Evolutionary conservation across 257 asterid species (phyloP), one percentile per base, ranked within the genome.

Genomic region (Capsicum rhomboideum): DNA sequence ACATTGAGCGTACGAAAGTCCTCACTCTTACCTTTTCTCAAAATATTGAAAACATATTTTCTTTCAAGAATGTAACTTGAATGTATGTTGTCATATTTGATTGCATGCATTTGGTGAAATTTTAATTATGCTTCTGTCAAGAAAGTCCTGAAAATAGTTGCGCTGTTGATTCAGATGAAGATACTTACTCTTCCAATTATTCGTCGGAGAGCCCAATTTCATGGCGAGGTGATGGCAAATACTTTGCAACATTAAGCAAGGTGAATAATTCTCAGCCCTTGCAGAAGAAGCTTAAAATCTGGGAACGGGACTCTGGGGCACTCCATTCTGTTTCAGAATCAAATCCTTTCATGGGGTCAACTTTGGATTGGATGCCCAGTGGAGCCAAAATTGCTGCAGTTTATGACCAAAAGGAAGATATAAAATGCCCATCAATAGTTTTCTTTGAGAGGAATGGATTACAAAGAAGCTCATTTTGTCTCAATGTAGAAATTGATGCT

Each of bases 221-320:
- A 10, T 97, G 99, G 98, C 92, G 97, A 83, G 98, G 99, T 52
- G 98, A 97, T 84, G 99, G 98, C 26, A 95, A 92, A 83, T 97
- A 86, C 86, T 95, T 97, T 85, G 96, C 97, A 63, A 90, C 98
- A 1, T 64, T 97, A 83, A 92, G 96, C 87, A 89, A 86, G 88
- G 91, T 85, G 89, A 87, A 85, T 42, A 91, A 87, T 85, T 90
- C 97, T 9, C 56, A 80, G 87, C 82, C 90, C 85, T 82, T 84
- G 81, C 89, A 53, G 31, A 93, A 90, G 87, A 92, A 88, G 90
- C 96, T 97, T 79, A 95, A 92, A 92, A 97, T 95, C 83, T 97
- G 99, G 99, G 99, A 95, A 85, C 92, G 99, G 72, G 98, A 97
- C 79, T 91, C 98, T 1, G 98, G 98, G 80, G 90, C 83, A 23